Evolutionary conservation across 1,284 basidiomycete genomes (phyloP).

Genomic region (Somion occarium): DNA sequence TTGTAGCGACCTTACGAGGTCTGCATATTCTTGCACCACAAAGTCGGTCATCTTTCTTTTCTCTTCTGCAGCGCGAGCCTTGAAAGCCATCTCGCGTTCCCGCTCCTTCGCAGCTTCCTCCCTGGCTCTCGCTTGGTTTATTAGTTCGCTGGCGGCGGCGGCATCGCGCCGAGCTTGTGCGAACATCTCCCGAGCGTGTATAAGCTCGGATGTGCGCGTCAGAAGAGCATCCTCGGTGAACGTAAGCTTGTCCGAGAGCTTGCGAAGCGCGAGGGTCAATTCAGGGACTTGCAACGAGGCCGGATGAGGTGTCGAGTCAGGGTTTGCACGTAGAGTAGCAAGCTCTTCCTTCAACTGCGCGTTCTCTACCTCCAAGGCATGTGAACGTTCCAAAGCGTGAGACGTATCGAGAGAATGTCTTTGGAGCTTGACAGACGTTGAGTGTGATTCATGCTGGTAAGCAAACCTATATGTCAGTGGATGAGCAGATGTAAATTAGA

Average conservation of each 20-base stretch:
- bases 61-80: constrained; percentile 45
- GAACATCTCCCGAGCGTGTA: constrained; percentile 37
- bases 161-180: constrained; percentile 37
- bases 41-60: constrained; percentile 56
- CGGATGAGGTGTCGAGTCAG: constrained; percentile 39
- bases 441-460: constrained; percentile 61
- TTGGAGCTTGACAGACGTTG: constrained; percentile 61
- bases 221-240: constrained; percentile 51
- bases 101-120: constrained; percentile 46
- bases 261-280: constrained; percentile 59
- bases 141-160: constrained; percentile 49
- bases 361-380: constrained; percentile 54
- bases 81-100: constrained; percentile 41
- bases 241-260: constrained; percentile 62
- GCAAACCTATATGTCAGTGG: constrained; percentile 22
- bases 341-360: constrained; percentile 48
- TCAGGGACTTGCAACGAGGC: constrained; percentile 51
- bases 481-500: constrained; percentile 20
- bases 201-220: constrained; percentile 44
- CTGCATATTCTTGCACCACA: constrained; percentile 65
- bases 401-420: constrained; percentile 51
- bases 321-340: constrained; percentile 43
- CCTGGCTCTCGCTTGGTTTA: constrained; percentile 41
- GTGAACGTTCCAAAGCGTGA: constrained; percentile 42
- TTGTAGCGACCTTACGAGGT: constrained; percentile 59